Percentiles rank a stretch among this genome's conserved stretches.
These are phyloP conservation scores for Hansenula sp. DNA, from an alignment of 1,139 yeast genomes.

Conservation along the genomic window DNA sequence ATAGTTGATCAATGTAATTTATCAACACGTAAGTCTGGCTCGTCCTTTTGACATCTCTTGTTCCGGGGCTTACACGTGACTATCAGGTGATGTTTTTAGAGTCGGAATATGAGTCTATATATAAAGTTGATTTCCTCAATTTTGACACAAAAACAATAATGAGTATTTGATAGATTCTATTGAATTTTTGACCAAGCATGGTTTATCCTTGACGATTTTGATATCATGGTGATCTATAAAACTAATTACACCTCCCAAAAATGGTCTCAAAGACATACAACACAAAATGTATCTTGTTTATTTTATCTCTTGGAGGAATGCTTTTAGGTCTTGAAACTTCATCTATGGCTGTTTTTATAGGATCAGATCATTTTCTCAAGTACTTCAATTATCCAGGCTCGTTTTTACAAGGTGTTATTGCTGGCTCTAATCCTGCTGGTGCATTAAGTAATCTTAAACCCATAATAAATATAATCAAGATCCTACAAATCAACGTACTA, in stretches of 20 bases:
- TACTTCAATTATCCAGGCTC: conserved; percentile 42
- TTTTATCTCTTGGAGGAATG: conserved; percentile 53
- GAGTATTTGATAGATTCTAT: no score
- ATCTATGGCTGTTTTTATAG: conserved; percentile 59
- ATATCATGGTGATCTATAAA: no score
- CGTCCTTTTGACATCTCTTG: no score
- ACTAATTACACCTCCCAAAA: background rate
- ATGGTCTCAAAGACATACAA: conserved; percentile 10
- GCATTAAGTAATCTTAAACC: conserved; percentile 26
- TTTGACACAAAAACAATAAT: no score
- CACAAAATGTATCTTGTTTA: conserved; percentile 30
- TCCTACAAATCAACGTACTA: background rate
- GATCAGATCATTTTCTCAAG: conserved; percentile 36
- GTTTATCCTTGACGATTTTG: no score
- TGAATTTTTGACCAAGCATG: no score
- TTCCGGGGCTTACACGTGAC: no score
- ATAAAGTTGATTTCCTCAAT: no score
- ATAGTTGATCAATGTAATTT: no score
- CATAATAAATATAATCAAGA: background rate
- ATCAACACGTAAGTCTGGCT: no score
- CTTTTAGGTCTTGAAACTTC: conserved; percentile 70
- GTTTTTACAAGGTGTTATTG: conserved; percentile 34
- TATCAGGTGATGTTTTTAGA: no score
- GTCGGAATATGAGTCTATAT: no score
- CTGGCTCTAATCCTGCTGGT: conserved; percentile 38